These are phyloP conservation scores for Gynochthodes officinalis DNA, from an alignment of 257 asterid genomes.

Conservation along the genomic window DNA sequence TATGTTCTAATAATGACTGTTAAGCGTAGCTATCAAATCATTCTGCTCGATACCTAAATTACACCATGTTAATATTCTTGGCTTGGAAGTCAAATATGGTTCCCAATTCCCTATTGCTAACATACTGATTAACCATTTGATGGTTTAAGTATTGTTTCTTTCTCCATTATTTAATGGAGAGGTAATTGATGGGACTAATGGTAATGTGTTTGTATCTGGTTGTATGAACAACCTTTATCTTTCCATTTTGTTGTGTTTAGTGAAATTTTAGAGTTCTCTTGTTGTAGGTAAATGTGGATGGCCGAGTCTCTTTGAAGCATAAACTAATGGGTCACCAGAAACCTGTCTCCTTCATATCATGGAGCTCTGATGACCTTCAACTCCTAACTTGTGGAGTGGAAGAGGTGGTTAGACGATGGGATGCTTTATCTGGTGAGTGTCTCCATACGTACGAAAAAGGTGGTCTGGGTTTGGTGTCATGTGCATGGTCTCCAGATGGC, in stretches of 20 bases:
- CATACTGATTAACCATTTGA: not conserved
- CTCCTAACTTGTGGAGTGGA: slow-evolving; percentile 88
- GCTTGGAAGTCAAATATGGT: not conserved
- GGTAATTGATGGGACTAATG: not conserved
- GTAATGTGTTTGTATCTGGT: not conserved
- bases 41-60: not conserved
- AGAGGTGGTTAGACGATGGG: slow-evolving; percentile 82
- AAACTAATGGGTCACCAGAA: slow-evolving; percentile 63
- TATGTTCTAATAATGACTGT: not conserved
- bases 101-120: not conserved
- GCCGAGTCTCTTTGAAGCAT: slow-evolving; percentile 46
- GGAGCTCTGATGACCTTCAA: slow-evolving; percentile 80
- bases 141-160: not conserved
- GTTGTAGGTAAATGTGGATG: slow-evolving; percentile 51
- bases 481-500: slow-evolving; percentile 86
- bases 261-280: slow-evolving; percentile 13
- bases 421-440: slow-evolving; percentile 69
- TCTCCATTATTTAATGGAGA: not conserved
- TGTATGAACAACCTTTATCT: not conserved
- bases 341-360: slow-evolving; percentile 70
- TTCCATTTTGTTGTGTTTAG: not conserved
- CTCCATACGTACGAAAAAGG: slow-evolving; percentile 59
- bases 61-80: not conserved
- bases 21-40: not conserved
- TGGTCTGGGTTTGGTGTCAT: slow-evolving; percentile 76